Conservation (phyloP, 257 asterid species). For the Gardenia jasminoides region DNA sequence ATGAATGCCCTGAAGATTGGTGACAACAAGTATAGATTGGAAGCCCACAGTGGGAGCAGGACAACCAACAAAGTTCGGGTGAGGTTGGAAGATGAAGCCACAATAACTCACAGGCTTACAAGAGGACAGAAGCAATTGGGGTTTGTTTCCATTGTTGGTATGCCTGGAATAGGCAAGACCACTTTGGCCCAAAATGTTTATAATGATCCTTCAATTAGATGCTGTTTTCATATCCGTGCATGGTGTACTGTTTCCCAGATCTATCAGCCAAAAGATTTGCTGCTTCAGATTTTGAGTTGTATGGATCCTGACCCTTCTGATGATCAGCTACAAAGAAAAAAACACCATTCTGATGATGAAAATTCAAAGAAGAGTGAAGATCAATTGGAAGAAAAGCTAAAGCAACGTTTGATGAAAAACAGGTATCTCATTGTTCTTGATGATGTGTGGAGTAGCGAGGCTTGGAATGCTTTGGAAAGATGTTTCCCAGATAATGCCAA, state of each 20-base stretch:
- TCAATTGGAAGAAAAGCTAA: background rate
- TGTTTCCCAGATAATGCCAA: constrained; percentile 6
- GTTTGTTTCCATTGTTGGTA: background rate
- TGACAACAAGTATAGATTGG: background rate
- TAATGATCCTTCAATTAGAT: background rate
- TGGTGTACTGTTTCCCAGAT: background rate
- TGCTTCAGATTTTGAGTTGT: background rate
- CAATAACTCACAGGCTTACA: background rate
- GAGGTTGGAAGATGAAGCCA: background rate
- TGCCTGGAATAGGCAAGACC: background rate
- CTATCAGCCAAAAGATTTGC: background rate
- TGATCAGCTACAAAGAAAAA: no score
- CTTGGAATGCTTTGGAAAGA: background rate
- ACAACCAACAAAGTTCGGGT: background rate
- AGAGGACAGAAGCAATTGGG: background rate
- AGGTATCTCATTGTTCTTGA: constrained; percentile 11
- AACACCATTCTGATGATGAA: no score
- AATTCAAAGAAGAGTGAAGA: background rate
- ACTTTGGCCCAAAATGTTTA: background rate
- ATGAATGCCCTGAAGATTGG: background rate
- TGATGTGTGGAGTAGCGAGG: constrained; percentile 8
- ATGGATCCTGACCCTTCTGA: background rate
- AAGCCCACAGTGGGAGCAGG: background rate
- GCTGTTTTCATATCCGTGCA: background rate
- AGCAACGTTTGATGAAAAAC: background rate